Percentiles rank a stretch among this genome's conserved stretches.
These are phyloP conservation scores for Lepiota brunneoincarnata DNA, from an alignment of 768 basidiomycete species.

Conservation along the genomic window DNA sequence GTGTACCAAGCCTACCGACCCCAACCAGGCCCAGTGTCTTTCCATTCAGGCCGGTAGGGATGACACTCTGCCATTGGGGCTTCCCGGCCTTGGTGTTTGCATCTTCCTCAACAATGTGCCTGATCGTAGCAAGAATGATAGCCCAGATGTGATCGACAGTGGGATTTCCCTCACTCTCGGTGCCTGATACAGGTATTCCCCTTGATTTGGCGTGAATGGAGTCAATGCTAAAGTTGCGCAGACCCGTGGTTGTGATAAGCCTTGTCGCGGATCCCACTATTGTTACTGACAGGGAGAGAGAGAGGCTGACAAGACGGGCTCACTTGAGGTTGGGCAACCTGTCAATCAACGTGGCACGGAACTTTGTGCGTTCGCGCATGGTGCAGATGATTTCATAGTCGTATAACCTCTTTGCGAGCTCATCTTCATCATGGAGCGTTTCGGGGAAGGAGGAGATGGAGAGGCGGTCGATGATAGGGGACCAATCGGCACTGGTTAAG, in stretches of 20 bases:
- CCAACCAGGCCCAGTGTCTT: slow-evolving; percentile 61
- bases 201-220: slow-evolving; percentile 40
- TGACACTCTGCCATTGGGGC: slow-evolving; percentile 50
- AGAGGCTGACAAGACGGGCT: slow-evolving; percentile 4
- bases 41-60: slow-evolving; percentile 50
- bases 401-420: slow-evolving; percentile 44
- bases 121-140: slow-evolving; percentile 46
- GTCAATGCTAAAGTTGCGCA: slow-evolving; percentile 49
- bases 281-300: not conserved
- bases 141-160: slow-evolving; percentile 71
- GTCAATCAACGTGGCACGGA: slow-evolving; percentile 45
- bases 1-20: slow-evolving; percentile 53
- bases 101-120: slow-evolving; percentile 50
- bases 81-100: slow-evolving; percentile 41
- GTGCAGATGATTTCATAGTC: slow-evolving; percentile 57
- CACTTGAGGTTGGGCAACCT: slow-evolving; percentile 55
- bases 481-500: slow-evolving; percentile 54
- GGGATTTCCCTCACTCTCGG: slow-evolving; percentile 37
- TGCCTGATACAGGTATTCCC: slow-evolving; percentile 53
- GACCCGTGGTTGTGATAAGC: slow-evolving; percentile 58
- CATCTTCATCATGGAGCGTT: slow-evolving; percentile 50
- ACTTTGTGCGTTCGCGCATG: slow-evolving; percentile 67
- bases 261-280: slow-evolving; percentile 17
- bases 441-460: slow-evolving; percentile 47
- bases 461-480: slow-evolving; percentile 33